phyloP scores from a whole-genome alignment of 176 grass and related monocot species.

The Triticum dicoccoides region DNA sequence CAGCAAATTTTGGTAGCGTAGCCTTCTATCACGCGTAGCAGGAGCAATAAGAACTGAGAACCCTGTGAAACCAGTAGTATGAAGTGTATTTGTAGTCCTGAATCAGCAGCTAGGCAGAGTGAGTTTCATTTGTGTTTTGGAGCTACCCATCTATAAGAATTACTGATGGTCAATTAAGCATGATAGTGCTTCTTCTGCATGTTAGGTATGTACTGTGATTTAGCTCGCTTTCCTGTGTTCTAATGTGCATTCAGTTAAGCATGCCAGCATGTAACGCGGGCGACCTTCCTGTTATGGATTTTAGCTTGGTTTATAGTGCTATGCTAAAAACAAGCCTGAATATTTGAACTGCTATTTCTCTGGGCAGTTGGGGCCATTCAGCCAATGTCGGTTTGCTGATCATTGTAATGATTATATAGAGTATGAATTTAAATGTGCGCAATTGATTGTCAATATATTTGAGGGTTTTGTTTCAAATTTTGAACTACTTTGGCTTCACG shows the following conservation, averaged over 20 bases:
- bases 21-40: too few species aligned
- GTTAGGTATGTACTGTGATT: background rate
- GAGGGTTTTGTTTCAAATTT: conserved; percentile 1
- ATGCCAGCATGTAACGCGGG: background rate
- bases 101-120: too few species aligned
- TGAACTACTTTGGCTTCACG: background rate
- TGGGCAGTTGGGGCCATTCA: background rate
- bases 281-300: background rate
- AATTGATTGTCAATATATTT: background rate
- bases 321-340: background rate
- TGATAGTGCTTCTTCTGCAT: background rate
- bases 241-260: background rate
- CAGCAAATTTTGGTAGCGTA: conserved; percentile 15
- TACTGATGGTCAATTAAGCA: background rate
- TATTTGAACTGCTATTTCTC: background rate
- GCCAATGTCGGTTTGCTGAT: background rate
- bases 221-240: background rate
- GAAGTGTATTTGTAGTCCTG: too few species aligned
- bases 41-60: too few species aligned
- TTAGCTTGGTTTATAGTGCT: background rate
- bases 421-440: background rate
- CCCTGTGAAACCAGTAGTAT: too few species aligned
- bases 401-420: background rate
- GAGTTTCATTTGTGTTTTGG: background rate
- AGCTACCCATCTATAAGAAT: background rate